Base-by-base conservation (phyloP, 2,329 filamentous ascomycete genomes). In the Penicillium sp. region DNA sequence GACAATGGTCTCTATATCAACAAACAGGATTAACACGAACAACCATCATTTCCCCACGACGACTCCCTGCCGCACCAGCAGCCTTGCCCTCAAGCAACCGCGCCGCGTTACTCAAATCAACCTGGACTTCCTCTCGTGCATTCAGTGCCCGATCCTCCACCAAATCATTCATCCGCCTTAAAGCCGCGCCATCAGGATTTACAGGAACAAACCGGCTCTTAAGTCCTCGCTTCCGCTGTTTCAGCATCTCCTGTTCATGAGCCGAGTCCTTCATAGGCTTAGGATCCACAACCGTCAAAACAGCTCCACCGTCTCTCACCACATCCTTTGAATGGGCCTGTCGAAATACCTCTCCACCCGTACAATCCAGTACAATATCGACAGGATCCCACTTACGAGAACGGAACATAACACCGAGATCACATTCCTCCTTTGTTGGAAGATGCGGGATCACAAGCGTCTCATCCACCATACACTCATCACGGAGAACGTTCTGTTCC, bases 291-390 rank as follows among this genome's bases (percentile, higher is more conserved):
- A 67, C 68, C 20, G 69, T 74, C 31, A 77, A 45, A 22, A 76
- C 66, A 37, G 63, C 52, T 9, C 73, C 73, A 5, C 64, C 58
- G 42, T 74, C 67, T 42, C 67, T 67, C 12, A 76, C 65, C 5
- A 75, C 67, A 22, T 63, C 51, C 0, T 67, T 59, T 3, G 65
- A 67, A 61, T 74, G 70, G 15, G 67, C 67, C 43, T 73, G 68
- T n/a, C 56, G 64, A 54, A 74, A 69, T 37, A 69, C 68, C 29
- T 67, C 57, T 3, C 65, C 63, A 27, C 72, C 73, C 12, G 68
- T 62, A 52, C 73, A 77, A 49, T 78, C 75, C 23, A 78, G 57
- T 9, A 77, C 72, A 7, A 77, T 56, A 59, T 77, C 74, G 8
- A 76, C 73, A 0, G 74, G 71, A 1, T 56, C 54, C 68, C 71